Evolutionary conservation across 805 yeast species (phyloP), one percentile per base, ranked within the genome.

Genomic region (Ogataea parapolymorpha): DNA sequence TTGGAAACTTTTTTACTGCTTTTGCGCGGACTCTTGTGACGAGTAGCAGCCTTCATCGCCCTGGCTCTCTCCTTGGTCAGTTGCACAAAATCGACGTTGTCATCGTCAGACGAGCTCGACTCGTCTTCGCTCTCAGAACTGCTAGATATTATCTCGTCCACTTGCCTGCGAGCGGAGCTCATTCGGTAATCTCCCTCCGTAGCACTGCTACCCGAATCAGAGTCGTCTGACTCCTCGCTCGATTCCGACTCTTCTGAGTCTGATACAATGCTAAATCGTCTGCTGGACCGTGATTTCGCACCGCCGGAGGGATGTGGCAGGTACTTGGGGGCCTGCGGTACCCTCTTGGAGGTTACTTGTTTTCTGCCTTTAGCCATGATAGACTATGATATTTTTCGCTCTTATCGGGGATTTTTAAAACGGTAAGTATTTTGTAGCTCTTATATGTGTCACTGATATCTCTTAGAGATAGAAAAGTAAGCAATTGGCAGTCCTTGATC

Each of bases 31-130:
- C 44, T 48, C 45, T 54, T 56, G 23, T 50, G 42, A 18, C 51
- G 54, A 37, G 57, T 58, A 3, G 66, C 72, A 1, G 77, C 76
- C 46, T 74, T 73, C 70, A 76, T 65, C 1, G 79, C 70, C 45
- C 65, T 71, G 27, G 77, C 77, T 62, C 82, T 69, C 57, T 82
- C 83, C 8, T 82, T 85, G 26, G 85, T 84, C 45, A 85, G 62
- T 57, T 75, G 77, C 12, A 84, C 85, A 58, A 81, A 82, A 62
- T 85, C 91, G 2, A 83, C 79, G 50, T 78, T 80, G 26, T 79
- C 80, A 49, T 80, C 87, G 51, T 77, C 82, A 0, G 82, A 77
- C 2, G 42, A 74, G 25, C 24, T 18, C 23, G 61, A 61, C 2
- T 63, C 65, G 16, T 59, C 62, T 10, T 61, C 67, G 20, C 58